These are phyloP conservation scores for Fusarium sambucinum DNA, from an alignment of 2,329 filamentous ascomycete species.

Conservation along the genomic window DNA sequence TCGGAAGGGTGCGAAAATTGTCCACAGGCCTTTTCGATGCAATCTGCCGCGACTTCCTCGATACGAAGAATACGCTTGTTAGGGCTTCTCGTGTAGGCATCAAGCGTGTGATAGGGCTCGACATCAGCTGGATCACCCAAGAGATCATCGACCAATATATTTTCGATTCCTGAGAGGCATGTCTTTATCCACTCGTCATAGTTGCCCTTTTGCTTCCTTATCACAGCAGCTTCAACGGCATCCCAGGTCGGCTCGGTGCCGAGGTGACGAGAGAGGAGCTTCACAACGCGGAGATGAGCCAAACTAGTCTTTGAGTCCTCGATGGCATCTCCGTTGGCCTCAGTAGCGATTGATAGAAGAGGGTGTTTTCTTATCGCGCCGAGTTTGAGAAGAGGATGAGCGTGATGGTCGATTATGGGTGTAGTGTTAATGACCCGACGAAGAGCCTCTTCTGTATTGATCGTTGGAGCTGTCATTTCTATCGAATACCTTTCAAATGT, in stretches of 20 bases:
- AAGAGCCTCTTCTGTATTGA: slow-evolving; percentile 45
- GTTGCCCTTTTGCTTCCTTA: slow-evolving; percentile 57
- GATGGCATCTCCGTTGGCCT: slow-evolving; percentile 77
- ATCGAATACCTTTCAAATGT: not conserved
- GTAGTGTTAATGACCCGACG: slow-evolving; percentile 61
- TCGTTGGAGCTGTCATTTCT: slow-evolving; percentile 31
- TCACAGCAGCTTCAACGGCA: slow-evolving; percentile 60
- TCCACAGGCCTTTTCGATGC: slow-evolving; percentile 64
- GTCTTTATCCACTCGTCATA: slow-evolving; percentile 69
- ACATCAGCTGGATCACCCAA: slow-evolving; percentile 67
- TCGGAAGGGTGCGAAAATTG: slow-evolving; percentile 47
- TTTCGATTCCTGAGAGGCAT: slow-evolving; percentile 79
- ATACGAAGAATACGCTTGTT: slow-evolving; percentile 83
- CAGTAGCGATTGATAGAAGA: slow-evolving; percentile 73
- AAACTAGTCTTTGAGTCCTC: slow-evolving; percentile 71
- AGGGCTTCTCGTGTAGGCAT: slow-evolving; percentile 71
- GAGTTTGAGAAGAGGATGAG: slow-evolving; percentile 73
- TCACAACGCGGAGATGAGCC: slow-evolving; percentile 76
- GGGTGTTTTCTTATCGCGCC: slow-evolving; percentile 61
- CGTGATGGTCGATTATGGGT: slow-evolving; percentile 80
- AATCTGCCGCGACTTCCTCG: slow-evolving; percentile 75
- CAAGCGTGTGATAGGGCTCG: slow-evolving; percentile 73
- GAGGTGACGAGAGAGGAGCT: slow-evolving; percentile 75
- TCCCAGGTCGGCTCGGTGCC: slow-evolving; percentile 73
- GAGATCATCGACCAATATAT: slow-evolving; percentile 83